Evolutionary conservation across 345 rosid species (phyloP).

Genomic region (Populus davidiana): DNA sequence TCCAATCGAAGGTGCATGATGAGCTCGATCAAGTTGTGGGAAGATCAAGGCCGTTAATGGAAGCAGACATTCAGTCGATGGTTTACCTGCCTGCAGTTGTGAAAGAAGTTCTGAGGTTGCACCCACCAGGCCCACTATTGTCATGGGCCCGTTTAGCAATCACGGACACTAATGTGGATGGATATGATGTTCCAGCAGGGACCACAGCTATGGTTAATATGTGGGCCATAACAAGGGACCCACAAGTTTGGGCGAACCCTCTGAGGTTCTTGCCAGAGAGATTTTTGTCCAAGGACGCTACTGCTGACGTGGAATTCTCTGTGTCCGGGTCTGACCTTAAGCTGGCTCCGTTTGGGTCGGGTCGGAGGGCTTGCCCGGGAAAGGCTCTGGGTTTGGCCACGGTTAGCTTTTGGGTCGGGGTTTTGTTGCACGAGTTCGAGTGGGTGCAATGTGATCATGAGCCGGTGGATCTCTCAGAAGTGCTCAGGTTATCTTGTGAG

Average conservation of each 20-base stretch:
- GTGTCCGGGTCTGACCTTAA: constrained; percentile 43
- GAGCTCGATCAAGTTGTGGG: constrained; percentile 49
- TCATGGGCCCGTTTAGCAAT: constrained; percentile 57
- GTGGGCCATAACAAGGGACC: constrained; percentile 63
- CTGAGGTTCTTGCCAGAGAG: constrained; percentile 41
- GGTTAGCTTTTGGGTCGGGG: constrained; percentile 41
- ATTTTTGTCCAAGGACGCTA: constrained; percentile 18
- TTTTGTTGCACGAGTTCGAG: constrained; percentile 43
- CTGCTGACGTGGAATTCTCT: constrained; percentile 28
- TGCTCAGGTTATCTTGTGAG: constrained; percentile 47
- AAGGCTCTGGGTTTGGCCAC: constrained; percentile 47
- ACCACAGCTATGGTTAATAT: constrained; percentile 59
- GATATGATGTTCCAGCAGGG: constrained; percentile 42
- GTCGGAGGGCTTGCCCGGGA: constrained; percentile 53
- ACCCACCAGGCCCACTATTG: constrained; percentile 62
- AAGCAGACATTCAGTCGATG: constrained; percentile 32
- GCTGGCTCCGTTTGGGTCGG: constrained; percentile 62
- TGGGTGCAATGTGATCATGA: constrained; percentile 31
- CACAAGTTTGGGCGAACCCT: constrained; percentile 42
- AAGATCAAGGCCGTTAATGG: constrained; percentile 37
- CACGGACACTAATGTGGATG: constrained; percentile 37
- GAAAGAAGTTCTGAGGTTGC: constrained; percentile 50
- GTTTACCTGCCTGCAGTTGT: constrained; percentile 40
- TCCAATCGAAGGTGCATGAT: constrained; percentile 45
- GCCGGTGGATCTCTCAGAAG: constrained; percentile 45